Base-by-base conservation (phyloP, 441 rosid genomes). In the Oxalis stricta region DNA sequence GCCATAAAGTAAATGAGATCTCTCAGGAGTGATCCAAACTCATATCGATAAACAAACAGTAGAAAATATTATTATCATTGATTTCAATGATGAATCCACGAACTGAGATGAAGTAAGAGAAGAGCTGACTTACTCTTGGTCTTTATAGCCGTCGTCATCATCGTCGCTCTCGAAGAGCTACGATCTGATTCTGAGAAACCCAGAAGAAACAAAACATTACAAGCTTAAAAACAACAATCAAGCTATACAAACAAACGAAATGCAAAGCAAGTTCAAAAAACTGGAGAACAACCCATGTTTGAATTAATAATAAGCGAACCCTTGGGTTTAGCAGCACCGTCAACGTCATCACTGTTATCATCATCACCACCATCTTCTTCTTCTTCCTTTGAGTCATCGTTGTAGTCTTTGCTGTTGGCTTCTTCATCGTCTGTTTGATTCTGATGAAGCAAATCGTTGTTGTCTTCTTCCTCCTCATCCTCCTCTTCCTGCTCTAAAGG, bases 141-240 rank as follows among this genome's bases (percentile, higher is more conserved):
- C 40, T 15, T 48, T 39, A 14, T 19, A 59, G 14, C 53, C 10
- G 31, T 53, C 57, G 7, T 56, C 41, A n/a, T 48, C 43, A 14
- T 19, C 62, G 14, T 56, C 10, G 31, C 56, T 59, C 6, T 56
- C 41, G 68, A 64, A 22, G 38, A 56, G 56, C 62, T 59, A 49
- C 63, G 64, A 61, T 59, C 74, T 35, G 72, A 68, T 48, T 64
- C 70, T 64, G 72, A 21, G 15, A n/a, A n/a, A n/a, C n/a, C n/a
- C 23, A 34, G 9, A 23, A 38, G 26, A 32, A 38, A 12, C 7
- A 50, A 10, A 49, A 24, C 9, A 16, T 4, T 33, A 38, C 0
- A 10, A 3, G 28, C 7, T 8, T 6, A 6, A 14, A 47, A 3
- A 30, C 2, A 1, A 22, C 36, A 38, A 43, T 42, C 46, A 28